Evolutionary conservation across 257 asterid genomes (phyloP).

Genomic region (Fraxinus quadrangulata): DNA sequence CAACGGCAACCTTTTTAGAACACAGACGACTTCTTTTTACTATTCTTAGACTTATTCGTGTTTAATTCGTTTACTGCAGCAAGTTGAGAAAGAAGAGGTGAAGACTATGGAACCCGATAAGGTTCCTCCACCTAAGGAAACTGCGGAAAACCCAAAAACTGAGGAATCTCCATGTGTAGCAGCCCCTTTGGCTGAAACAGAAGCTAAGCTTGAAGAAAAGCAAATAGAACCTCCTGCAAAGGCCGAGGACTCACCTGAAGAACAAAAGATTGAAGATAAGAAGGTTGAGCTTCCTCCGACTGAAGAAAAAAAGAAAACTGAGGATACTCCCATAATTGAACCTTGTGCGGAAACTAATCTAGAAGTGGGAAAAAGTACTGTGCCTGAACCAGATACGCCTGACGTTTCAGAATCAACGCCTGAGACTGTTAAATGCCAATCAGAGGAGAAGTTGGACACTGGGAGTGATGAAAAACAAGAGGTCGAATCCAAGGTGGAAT

Average conservation of each 20-base stretch:
- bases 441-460: slow-evolving; percentile 27
- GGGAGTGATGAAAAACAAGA: slow-evolving; percentile 24
- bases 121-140: slow-evolving; percentile 32
- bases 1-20: not conserved
- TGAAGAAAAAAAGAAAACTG: slow-evolving; percentile 34
- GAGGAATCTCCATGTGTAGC: slow-evolving; percentile 33
- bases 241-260: slow-evolving; percentile 21
- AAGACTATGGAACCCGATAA: slow-evolving; percentile 40
- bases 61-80: slow-evolving; percentile 33
- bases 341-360: slow-evolving; percentile 6
- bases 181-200: slow-evolving; percentile 36
- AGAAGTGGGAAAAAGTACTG: slow-evolving; percentile 27
- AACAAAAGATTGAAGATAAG: slow-evolving; percentile 36
- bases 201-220: slow-evolving; percentile 26
- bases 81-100: slow-evolving; percentile 51
- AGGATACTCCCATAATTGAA: slow-evolving; percentile 30
- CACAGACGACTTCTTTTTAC: not conserved
- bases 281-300: slow-evolving; percentile 34
- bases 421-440: slow-evolving; percentile 25
- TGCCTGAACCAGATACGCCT: slow-evolving; percentile 12
- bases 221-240: slow-evolving; percentile 23
- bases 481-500: slow-evolving; percentile 26
- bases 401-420: not conserved
- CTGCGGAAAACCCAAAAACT: slow-evolving; percentile 29
- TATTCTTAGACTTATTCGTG: slow-evolving; percentile 5